Conservation (phyloP, 192 early-diverging fungal species). For the Coemansia sp. region DNA sequence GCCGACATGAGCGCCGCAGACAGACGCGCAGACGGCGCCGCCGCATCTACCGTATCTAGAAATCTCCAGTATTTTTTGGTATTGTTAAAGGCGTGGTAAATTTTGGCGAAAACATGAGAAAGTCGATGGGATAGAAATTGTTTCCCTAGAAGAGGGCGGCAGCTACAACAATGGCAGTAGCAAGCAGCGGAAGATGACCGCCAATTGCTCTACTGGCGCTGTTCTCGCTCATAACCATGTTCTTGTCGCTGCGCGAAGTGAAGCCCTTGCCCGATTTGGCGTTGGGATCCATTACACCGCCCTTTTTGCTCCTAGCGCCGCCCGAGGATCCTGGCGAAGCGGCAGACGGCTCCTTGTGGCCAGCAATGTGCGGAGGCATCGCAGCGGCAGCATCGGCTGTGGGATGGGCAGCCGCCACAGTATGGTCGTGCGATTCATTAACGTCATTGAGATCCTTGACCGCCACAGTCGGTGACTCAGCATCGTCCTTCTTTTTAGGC, state of each 20-base stretch:
- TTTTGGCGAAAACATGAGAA: neutral
- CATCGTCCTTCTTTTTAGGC: conserved; percentile 17
- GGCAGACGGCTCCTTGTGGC: neutral
- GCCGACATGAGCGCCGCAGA: neutral
- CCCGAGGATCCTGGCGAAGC: neutral
- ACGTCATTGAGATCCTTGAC: conserved; percentile 44
- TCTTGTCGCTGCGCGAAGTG: conserved; percentile 10
- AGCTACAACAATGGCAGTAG: neutral
- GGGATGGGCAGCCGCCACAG: neutral
- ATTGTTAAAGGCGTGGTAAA: too few relatives aligned
- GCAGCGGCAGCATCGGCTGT: neutral
- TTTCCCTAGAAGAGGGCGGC: neutral
- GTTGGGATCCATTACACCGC: neutral
- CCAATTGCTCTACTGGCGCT: neutral
- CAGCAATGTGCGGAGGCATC: neutral
- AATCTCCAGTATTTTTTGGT: neutral
- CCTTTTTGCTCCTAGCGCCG: conserved; percentile 1
- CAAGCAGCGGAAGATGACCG: neutral
- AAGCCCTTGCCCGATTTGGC: conserved; percentile 10
- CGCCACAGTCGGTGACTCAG: conserved; percentile 1
- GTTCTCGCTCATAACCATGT: conserved; percentile 2
- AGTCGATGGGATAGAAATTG: too few relatives aligned
- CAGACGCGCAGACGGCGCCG: neutral
- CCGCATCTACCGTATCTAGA: neutral
- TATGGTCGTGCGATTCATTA: conserved; percentile 18